These are phyloP conservation scores for Lentinula sp. DNA, from an alignment of 768 basidiomycete genomes.

Conservation along the genomic window DNA sequence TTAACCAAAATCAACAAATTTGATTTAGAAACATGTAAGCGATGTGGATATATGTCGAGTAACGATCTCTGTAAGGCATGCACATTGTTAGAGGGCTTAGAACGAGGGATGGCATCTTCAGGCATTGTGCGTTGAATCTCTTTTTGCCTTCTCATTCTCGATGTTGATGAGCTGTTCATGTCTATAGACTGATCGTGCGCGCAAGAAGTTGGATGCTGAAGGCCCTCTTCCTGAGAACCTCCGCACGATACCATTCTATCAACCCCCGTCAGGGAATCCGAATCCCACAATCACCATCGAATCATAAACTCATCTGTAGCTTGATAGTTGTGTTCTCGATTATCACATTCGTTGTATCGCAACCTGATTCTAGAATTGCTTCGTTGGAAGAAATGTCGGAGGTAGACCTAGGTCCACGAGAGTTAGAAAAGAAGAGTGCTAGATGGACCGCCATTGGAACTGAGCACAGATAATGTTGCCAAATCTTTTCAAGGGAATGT, in stretches of 20 bases:
- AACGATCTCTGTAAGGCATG: constrained; percentile 98
- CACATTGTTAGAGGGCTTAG: constrained; percentile 83
- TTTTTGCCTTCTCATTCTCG: background rate
- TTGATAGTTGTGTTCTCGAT: no score
- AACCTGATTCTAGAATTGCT: no score
- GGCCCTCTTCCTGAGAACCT: constrained; percentile 63
- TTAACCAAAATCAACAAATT: background rate
- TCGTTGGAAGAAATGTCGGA: no score
- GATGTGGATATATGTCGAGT: constrained; percentile 95
- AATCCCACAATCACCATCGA: constrained; percentile 18
- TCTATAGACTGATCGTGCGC: constrained; percentile 58
- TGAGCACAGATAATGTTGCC: no score
- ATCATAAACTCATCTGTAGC: background rate
- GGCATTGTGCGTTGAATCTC: constrained; percentile 44
- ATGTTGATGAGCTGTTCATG: constrained; percentile 1
- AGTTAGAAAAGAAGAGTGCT: no score
- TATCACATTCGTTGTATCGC: no score
- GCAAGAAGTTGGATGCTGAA: constrained; percentile 53
- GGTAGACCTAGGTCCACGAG: no score
- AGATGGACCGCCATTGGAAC: no score
- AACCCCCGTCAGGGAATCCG: constrained; percentile 35
- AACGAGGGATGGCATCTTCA: constrained; percentile 68
- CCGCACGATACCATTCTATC: constrained; percentile 73
- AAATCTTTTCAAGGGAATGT: no score
- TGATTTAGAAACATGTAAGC: constrained; percentile 75